Evolutionary conservation across 2,329 filamentous ascomycete genomes (phyloP).

Genomic region (Cladorrhinum sp.): DNA sequence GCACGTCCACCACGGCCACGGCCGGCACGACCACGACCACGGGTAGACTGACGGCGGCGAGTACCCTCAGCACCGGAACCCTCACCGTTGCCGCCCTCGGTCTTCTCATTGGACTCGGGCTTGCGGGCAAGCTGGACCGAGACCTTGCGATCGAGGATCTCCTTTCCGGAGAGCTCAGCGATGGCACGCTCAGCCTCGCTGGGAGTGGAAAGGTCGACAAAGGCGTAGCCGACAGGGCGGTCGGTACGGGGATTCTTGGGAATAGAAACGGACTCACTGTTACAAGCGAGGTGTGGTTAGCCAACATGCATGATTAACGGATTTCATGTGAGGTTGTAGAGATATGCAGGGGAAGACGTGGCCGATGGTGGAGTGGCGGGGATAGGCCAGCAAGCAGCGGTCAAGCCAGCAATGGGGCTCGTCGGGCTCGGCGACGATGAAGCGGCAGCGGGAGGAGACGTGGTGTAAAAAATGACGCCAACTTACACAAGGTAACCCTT

Average conservation of each 20-base stretch:
- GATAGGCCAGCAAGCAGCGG: slow-evolving; percentile 1
- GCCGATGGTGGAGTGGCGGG: not conserved
- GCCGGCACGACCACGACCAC: slow-evolving; percentile 64
- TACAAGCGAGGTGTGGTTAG: slow-evolving; percentile 34
- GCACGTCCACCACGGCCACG: slow-evolving; percentile 62
- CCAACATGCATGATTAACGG: slow-evolving; percentile 7
- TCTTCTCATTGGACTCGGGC: slow-evolving; percentile 81
- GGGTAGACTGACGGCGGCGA: slow-evolving; percentile 60
- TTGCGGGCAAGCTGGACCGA: slow-evolving; percentile 98
- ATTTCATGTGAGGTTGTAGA: not conserved
- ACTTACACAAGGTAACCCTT: slow-evolving; percentile 99
- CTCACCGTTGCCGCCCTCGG: slow-evolving; percentile 73
- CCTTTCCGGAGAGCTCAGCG: slow-evolving; percentile 90
- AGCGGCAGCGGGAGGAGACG: not conserved
- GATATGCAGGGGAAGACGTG: not conserved
- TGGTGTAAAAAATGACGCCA: slow-evolving; percentile 7
- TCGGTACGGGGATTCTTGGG: slow-evolving; percentile 99
- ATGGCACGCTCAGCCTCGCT: slow-evolving; percentile 95
- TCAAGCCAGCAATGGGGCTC: slow-evolving; percentile 2
- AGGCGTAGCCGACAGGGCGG: slow-evolving; percentile 97
- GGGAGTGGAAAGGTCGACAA: slow-evolving; percentile 94
- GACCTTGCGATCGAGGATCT: slow-evolving; percentile 97
- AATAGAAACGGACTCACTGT: slow-evolving; percentile 96
- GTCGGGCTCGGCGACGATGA: not conserved
- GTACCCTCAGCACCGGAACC: slow-evolving; percentile 61